These are phyloP conservation scores for Endogone sp. DNA, from an alignment of 192 early-diverging fungal species.

Conservation along the genomic window DNA sequence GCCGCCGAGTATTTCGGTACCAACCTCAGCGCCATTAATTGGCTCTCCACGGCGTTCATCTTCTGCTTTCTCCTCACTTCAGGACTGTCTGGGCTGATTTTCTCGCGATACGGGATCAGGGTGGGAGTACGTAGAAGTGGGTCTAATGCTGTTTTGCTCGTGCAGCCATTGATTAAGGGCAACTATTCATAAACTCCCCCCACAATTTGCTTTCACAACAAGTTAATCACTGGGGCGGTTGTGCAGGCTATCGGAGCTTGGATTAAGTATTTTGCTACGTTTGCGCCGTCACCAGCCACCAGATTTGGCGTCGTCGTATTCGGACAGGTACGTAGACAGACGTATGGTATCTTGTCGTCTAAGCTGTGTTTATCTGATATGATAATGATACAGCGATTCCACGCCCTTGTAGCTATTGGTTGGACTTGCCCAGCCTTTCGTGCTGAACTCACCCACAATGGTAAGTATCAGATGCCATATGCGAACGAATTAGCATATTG, in stretches of 20 bases:
- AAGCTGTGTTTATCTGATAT: neutral
- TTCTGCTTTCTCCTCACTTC: constrained; percentile 39
- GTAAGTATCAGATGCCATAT: constrained; percentile 22
- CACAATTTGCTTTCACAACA: neutral
- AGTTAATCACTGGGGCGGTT: constrained; percentile 24
- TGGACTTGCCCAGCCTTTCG: constrained; percentile 49
- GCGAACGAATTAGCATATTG: neutral
- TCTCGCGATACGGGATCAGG: constrained; percentile 38
- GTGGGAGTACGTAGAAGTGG: constrained; percentile 21
- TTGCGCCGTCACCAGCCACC: constrained; percentile 28
- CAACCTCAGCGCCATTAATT: constrained; percentile 29
- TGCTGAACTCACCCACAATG: constrained; percentile 47
- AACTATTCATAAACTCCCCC: too few relatives aligned
- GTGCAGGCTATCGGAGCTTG: constrained; percentile 40
- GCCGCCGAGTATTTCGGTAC: constrained; percentile 33
- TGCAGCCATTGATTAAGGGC: too few relatives aligned
- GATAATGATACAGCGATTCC: too few relatives aligned
- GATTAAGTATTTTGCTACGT: constrained; percentile 40
- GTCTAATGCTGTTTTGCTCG: neutral
- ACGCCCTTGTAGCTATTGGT: constrained; percentile 36
- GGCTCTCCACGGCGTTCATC: constrained; percentile 40
- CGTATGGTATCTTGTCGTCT: neutral
- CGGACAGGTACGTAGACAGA: constrained; percentile 36
- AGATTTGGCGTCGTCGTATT: constrained; percentile 36
- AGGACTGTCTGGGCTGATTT: constrained; percentile 37